phyloP scores from a whole-genome alignment of 2,329 filamentous ascomycete species.

The Beauveria sp. region DNA sequence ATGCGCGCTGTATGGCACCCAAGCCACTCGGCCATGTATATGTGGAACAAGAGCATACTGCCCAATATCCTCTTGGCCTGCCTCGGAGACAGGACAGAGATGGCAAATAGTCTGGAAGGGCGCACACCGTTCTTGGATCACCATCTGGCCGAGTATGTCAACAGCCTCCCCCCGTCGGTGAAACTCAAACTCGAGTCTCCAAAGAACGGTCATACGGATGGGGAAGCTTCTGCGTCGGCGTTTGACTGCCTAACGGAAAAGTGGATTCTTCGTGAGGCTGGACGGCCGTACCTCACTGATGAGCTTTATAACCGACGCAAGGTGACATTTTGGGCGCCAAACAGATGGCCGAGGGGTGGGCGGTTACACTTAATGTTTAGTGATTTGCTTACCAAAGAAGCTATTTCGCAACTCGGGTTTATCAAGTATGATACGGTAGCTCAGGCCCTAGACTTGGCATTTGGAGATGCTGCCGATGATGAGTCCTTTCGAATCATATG shows the following conservation, averaged over 20 bases:
- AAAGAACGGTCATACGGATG: too few relatives aligned
- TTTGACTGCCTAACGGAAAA: conserved; percentile 29
- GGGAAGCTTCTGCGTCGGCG: conserved; percentile 18
- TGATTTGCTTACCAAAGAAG: conserved; percentile 22
- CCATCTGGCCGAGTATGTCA: conserved; percentile 23
- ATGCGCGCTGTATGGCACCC: conserved; percentile 22
- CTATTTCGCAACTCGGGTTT: background rate
- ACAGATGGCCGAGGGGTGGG: conserved; percentile 31
- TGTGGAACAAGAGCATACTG: conserved; percentile 19
- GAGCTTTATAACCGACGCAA: conserved; percentile 44
- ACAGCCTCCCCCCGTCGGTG: conserved; percentile 22
- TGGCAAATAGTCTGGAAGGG: conserved; percentile 29
- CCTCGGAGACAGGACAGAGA: conserved; percentile 27
- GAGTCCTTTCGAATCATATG: too few relatives aligned
- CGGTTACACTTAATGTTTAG: conserved; percentile 31
- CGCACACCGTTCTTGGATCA: conserved; percentile 29
- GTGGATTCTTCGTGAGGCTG: conserved; percentile 43
- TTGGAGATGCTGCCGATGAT: background rate
- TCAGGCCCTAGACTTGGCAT: background rate
- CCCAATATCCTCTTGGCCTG: conserved; percentile 23
- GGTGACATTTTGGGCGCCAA: conserved; percentile 39
- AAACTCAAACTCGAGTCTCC: conserved; percentile 17
- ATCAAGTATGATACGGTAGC: background rate
- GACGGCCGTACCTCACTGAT: conserved; percentile 40
- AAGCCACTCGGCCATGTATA: conserved; percentile 21